Evolutionary conservation across 768 basidiomycete genomes (phyloP).

Genomic region (Mycena pura): DNA sequence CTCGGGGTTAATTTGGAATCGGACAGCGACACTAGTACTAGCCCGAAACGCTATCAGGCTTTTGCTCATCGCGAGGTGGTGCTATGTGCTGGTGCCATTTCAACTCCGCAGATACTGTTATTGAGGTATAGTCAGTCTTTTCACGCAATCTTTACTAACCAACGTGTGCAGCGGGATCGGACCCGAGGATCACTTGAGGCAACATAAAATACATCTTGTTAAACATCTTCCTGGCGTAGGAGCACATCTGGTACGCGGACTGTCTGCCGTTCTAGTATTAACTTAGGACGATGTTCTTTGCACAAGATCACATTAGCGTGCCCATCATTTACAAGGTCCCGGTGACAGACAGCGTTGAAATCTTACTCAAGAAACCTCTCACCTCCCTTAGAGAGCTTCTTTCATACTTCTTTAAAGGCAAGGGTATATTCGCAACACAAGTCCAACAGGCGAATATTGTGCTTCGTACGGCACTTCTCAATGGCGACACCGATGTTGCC

Average conservation of each 20-base stretch:
- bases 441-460: neutral
- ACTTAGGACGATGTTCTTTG: neutral
- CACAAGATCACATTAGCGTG: neutral
- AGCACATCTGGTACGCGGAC: neutral
- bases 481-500: neutral
- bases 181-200: neutral
- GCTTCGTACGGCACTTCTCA: neutral
- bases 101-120: neutral
- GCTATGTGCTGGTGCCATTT: neutral
- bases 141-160: too few species aligned
- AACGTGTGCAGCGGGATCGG: neutral
- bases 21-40: neutral
- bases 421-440: neutral
- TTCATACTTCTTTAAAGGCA: neutral
- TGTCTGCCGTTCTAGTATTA: too few species aligned
- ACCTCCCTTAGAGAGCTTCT: neutral
- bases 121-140: neutral
- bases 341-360: neutral
- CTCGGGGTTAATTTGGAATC: neutral
- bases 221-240: constrained; percentile 5
- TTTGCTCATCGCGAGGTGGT: neutral
- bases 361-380: neutral
- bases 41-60: neutral
- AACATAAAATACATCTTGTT: neutral
- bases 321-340: neutral